Conservation (phyloP, 1,139 yeast species). For the Hyphopichia fennica region DNA sequence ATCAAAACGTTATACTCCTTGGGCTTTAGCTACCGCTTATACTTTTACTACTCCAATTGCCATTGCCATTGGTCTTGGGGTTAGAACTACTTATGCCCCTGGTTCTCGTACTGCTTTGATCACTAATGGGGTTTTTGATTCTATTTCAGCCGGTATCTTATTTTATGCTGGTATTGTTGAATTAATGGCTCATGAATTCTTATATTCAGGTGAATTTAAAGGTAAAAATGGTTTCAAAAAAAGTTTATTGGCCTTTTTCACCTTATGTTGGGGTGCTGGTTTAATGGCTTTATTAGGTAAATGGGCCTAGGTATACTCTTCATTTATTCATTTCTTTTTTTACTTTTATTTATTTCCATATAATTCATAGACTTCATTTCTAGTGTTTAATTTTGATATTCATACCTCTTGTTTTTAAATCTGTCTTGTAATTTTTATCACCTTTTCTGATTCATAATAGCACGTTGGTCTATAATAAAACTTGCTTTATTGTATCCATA, state of each 20-base stretch:
- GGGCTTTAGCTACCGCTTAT: conserved; percentile 58
- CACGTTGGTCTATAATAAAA: too few species aligned
- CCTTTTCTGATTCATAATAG: too few species aligned
- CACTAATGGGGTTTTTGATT: conserved; percentile 76
- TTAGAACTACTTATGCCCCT: conserved; percentile 61
- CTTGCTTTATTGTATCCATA: too few species aligned
- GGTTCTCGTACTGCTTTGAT: conserved; percentile 65
- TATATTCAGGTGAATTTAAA: conserved; percentile 64
- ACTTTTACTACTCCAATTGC: conserved; percentile 81
- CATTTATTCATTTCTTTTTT: not conserved
- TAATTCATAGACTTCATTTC: too few species aligned
- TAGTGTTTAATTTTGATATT: too few species aligned
- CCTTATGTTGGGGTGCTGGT: conserved; percentile 71
- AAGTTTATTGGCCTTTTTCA: conserved; percentile 37
- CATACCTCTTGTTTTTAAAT: too few species aligned
- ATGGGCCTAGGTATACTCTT: conserved; percentile 62
- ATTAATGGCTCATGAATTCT: conserved; percentile 84
- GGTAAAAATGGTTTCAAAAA: conserved; percentile 46
- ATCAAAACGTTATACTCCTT: conserved; percentile 49
- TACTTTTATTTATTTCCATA: not conserved
- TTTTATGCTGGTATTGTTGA: conserved; percentile 86
- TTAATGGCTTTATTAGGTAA: conserved; percentile 83
- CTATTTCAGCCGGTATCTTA: conserved; percentile 83
- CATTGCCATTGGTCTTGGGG: conserved; percentile 84
- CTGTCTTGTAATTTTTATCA: too few species aligned